Base-by-base conservation (phyloP, 2,329 filamentous ascomycete species). In the Chrysoporthe austroafricana region DNA sequence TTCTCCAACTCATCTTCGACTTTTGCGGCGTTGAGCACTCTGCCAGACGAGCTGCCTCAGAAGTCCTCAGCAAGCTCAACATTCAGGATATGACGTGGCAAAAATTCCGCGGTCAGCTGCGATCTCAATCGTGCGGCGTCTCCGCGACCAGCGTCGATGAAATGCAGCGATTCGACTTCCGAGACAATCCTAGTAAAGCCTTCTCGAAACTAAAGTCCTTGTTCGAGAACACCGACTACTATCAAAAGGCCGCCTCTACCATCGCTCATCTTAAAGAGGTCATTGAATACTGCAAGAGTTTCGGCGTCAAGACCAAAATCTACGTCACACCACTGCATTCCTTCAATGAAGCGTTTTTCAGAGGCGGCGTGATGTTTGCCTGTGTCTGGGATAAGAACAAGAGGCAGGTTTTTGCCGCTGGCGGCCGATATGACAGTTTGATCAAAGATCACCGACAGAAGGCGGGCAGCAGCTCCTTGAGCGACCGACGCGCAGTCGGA, bases 81-180 rank as follows among this genome's bases (percentile, higher is more conserved):
- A 90, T 96, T 18, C 87, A 90, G 59, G 89, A 90, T 69, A 90
- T 87, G 77, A 92, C 89, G 0, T 97, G 94, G 91, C 87, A 91
- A 71, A 94, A 93, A 75, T 91, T 97, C 67, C 86, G 91, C 64
- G 88, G 87, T 63, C 93, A 97, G 74, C 84, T 99, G 64, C 89
- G 94, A 50, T 92, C 91, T n/a, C 88, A 92, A 3, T 79, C 90
- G 21, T 88, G 97, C 48, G 93, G 94, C 2, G 87, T 97, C 21
- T 91, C 94, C 3, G 92, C 93, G 14, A 97, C 94, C 2, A 96
- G 92, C 56, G 85, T 99, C 59, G 94, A 97, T 73, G 95, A 97
- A 74, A 84, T 99, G 66, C 88, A 92, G 72, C 89, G 90, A 6
- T 99, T 98, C 76, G 94, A 99, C 76, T 98, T 97, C 77, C 86